Percentiles rank a stretch among this genome's conserved stretches.
These are phyloP conservation scores for Ustilago tritici DNA, from an alignment of 1,284 basidiomycete species.

Conservation along the genomic window DNA sequence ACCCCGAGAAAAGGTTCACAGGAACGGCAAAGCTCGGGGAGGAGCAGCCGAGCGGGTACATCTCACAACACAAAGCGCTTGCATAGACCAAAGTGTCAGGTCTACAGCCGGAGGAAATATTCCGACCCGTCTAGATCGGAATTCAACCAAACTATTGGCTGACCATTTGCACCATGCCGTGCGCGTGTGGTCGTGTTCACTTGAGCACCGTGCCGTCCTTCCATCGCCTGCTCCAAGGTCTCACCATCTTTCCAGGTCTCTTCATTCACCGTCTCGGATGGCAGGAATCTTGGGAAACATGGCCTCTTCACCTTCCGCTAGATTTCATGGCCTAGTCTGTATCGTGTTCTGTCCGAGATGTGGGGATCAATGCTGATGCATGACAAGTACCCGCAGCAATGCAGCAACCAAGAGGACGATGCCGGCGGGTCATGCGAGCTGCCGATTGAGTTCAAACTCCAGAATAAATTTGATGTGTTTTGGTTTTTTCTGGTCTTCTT, in stretches of 20 bases:
- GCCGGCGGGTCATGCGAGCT: constrained; percentile 1
- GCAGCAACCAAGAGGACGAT: not conserved
- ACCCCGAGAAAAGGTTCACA: not conserved
- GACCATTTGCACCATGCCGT: not conserved
- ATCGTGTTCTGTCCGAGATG: no score
- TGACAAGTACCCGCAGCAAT: no score
- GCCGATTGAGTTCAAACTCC: not conserved
- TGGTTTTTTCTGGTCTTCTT: no score
- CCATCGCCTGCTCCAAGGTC: no score
- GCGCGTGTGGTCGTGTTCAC: not conserved
- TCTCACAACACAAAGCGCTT: not conserved
- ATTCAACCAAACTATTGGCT: not conserved
- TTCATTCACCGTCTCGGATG: no score
- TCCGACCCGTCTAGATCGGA: constrained; percentile 6
- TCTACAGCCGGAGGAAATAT: not conserved
- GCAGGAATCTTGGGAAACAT: no score
- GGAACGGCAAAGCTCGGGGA: constrained; percentile 7
- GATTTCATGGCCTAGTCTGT: no score
- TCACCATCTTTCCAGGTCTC: not conserved
- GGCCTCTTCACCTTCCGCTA: no score
- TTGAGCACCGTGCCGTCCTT: not conserved
- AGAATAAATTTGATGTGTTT: not conserved
- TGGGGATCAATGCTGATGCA: no score
- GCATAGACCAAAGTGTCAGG: not conserved
- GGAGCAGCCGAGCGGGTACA: not conserved